Base-by-base conservation (phyloP, 176 grass and related monocot species). In the Eragrostis nindensis region DNA sequence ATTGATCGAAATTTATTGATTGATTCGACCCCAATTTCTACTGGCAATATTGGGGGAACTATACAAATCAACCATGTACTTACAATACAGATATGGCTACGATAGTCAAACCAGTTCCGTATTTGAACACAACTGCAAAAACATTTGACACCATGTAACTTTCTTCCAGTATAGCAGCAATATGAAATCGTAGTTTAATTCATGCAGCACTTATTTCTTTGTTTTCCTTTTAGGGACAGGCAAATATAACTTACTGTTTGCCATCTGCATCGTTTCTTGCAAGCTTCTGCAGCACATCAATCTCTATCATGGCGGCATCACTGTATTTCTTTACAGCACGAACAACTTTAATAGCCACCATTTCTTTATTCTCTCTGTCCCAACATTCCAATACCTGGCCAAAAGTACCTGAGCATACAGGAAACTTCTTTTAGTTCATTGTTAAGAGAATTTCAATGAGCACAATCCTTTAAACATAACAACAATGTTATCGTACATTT, bases 341-440 rank as follows among this genome's bases (percentile, higher is more conserved):
- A 54, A 94, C 85, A 77, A 97, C 66, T 85, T 97, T 97, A 47
- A 97, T 87, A 47, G 94, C 94, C 77, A 94, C 94, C 89, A 91
- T 97, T 88, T 97, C 94, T 85, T 90, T 90, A n/a, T 56, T 86
- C 75, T 97, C 91, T 67, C 91, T 89, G 73, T 97, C 94, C 91
- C 94, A 97, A 83, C 94, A 97, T 87, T 97, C 91, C 52, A 97
- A 83, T 43, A 97, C 91, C 82, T 93, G 94, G 61, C 94, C 88
- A 91, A 91, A 97, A 30, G 94, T 97, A 87, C 94, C 94, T 93
- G 77, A 66, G 67, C 19, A 46, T 52, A 44, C 68, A 81, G 9
- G 4, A 41, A 71, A 53, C 30, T 43, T 64, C 43, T 2, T 21
- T 68, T 61, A 70, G 43, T 60, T 52, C 36, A 57, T 68, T 32